Evolutionary conservation across 768 basidiomycete species (phyloP).

Genomic region (Tulasnella sp.): DNA sequence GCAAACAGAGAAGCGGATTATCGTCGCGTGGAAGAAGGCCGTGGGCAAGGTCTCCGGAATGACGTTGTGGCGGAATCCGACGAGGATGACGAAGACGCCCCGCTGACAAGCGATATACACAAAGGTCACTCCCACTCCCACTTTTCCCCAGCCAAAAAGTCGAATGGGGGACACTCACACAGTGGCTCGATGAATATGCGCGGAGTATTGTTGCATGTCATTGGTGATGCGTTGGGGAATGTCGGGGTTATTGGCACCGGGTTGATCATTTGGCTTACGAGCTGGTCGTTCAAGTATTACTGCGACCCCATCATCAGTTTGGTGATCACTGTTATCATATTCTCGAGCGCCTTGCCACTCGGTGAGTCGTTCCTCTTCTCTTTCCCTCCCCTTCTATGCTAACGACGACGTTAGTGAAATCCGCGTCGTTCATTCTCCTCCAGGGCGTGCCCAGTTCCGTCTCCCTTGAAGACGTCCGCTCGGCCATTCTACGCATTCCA

Average conservation of each 20-base stretch:
- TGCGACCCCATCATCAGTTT: conserved; percentile 89
- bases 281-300: conserved; percentile 78
- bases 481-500: conserved; percentile 65
- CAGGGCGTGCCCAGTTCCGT: conserved; percentile 88
- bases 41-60: conserved; percentile 14
- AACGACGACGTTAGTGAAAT: background rate
- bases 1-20: conserved; percentile 7
- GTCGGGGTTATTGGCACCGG: conserved; percentile 95
- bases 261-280: conserved; percentile 81
- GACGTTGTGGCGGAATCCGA: background rate
- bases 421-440: conserved; percentile 81
- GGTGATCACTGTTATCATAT: conserved; percentile 91
- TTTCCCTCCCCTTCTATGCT: too few relatives aligned
- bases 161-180: conserved; percentile 16
- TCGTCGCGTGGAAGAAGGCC: conserved; percentile 10
- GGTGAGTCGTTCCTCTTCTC: conserved; percentile 20
- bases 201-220: conserved; percentile 85
- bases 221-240: conserved; percentile 96
- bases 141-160: conserved; percentile 29
- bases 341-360: conserved; percentile 86
- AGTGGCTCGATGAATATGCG: conserved; percentile 93
- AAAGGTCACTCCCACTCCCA: conserved; percentile 20
- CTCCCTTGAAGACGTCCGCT: conserved; percentile 76
- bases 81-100: conserved; percentile 20
- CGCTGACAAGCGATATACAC: background rate